phyloP scores from a whole-genome alignment of 2,329 filamentous ascomycete genomes.

The Alternaria atra region DNA sequence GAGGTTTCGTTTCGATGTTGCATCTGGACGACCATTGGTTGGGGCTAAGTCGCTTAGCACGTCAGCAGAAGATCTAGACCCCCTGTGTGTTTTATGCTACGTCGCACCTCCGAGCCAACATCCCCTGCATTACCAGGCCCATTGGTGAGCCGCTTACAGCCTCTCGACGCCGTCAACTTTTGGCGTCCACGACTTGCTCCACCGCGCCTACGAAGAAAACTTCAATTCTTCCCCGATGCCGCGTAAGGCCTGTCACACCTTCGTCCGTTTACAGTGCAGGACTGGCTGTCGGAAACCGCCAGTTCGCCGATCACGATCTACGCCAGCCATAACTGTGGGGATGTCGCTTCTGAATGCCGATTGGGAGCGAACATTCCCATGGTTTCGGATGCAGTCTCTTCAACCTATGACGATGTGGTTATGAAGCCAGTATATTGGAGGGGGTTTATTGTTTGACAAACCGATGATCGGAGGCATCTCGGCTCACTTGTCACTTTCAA shows the following conservation, averaged over 20 bases:
- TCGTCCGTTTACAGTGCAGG: not conserved
- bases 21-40: constrained; percentile 37
- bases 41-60: constrained; percentile 37
- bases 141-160: constrained; percentile 37
- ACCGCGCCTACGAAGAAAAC: not conserved
- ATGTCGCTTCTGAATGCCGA: constrained; percentile 1
- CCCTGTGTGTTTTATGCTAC: constrained; percentile 39
- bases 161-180: not conserved
- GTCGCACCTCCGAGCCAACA: constrained; percentile 36
- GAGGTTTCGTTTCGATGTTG: constrained; percentile 40
- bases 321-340: not conserved
- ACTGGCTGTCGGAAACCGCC: constrained; percentile 9
- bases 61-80: constrained; percentile 30
- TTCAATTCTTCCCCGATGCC: not conserved
- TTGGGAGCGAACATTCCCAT: not conserved
- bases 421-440: not conserved
- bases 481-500: not conserved
- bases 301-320: constrained; percentile 7
- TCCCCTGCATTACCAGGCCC: constrained; percentile 29
- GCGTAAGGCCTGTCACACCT: not conserved
- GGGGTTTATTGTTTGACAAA: not conserved
- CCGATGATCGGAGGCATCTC: not conserved
- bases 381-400: not conserved
- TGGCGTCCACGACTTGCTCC: not conserved
- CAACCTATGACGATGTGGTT: not conserved